A percentile compares a stretch with the other conserved stretches of the same genome.
These are phyloP conservation scores for Blastomyces emzantsi DNA, from an alignment of 2,329 filamentous ascomycete species.

Conservation along the genomic window DNA sequence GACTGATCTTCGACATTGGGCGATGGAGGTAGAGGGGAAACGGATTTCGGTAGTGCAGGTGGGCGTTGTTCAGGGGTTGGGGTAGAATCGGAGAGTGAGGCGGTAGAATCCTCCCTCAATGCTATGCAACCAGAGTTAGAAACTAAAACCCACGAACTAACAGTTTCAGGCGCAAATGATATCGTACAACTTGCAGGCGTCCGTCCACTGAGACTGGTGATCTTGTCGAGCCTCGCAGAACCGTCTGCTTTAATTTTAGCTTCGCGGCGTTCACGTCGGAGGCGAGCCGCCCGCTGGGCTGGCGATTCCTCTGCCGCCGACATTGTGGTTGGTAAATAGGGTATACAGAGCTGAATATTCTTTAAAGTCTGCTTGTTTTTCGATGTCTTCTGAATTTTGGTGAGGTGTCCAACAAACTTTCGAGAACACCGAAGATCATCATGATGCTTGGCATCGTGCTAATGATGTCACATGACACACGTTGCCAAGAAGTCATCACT, in stretches of 20 bases:
- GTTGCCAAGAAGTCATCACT: no score
- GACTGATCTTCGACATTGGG: slow-evolving; percentile 22
- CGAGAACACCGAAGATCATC: neutral
- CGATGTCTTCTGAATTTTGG: neutral
- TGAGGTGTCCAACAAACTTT: neutral
- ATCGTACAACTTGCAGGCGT: slow-evolving; percentile 27
- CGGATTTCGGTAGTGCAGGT: slow-evolving; percentile 16
- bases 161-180: neutral
- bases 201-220: slow-evolving; percentile 51
- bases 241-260: slow-evolving; percentile 53
- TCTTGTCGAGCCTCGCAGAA: slow-evolving; percentile 51
- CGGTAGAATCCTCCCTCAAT: slow-evolving; percentile 22
- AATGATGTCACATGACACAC: neutral
- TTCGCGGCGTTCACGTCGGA: slow-evolving; percentile 54
- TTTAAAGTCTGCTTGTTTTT: neutral
- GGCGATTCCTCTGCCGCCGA: slow-evolving; percentile 37
- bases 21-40: slow-evolving; percentile 10
- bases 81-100: slow-evolving; percentile 10
- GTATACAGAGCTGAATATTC: neutral
- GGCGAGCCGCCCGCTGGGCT: slow-evolving; percentile 45
- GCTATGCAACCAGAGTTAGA: neutral
- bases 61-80: slow-evolving; percentile 14
- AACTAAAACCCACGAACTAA: neutral
- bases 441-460: neutral
- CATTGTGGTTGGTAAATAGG: slow-evolving; percentile 19